Evolutionary conservation across 2,329 filamentous ascomycete genomes (phyloP).

Genomic region (Trichoderma lentiforme): DNA sequence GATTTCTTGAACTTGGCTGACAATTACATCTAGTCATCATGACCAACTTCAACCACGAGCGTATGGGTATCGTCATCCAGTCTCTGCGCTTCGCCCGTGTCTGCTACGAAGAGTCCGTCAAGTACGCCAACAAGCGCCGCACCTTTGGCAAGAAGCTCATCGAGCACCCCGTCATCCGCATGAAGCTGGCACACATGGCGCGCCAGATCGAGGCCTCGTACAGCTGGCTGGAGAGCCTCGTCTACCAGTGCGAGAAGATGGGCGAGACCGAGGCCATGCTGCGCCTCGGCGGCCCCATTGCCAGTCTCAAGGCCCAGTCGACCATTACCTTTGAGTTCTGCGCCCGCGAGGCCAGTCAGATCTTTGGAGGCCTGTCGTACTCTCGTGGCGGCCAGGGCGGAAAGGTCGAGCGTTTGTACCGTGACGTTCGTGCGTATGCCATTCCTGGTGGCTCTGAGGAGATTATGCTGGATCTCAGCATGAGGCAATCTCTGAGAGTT

Average conservation of each 20-base stretch:
- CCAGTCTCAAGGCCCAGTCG: slow-evolving; percentile 86
- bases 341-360: slow-evolving; percentile 92
- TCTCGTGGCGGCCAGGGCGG: slow-evolving; percentile 89
- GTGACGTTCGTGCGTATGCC: slow-evolving; percentile 93
- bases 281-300: slow-evolving; percentile 90
- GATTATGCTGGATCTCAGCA: slow-evolving; percentile 97
- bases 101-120: slow-evolving; percentile 93
- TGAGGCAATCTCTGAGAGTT: slow-evolving; percentile 84
- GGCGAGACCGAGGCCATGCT: slow-evolving; percentile 93
- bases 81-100: slow-evolving; percentile 92
- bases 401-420: slow-evolving; percentile 91
- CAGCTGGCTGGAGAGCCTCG: slow-evolving; percentile 92
- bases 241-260: slow-evolving; percentile 93
- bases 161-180: slow-evolving; percentile 92
- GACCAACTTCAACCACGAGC: slow-evolving; percentile 99
- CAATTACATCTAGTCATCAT: slow-evolving; percentile 69
- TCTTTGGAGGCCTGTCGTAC: slow-evolving; percentile 93
- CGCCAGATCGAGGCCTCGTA: slow-evolving; percentile 96
- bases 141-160: slow-evolving; percentile 97
- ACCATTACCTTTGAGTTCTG: slow-evolving; percentile 98
- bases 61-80: slow-evolving; percentile 98
- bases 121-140: slow-evolving; percentile 94
- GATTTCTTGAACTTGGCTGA: not conserved
- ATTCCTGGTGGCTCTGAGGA: slow-evolving; percentile 95
- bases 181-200: slow-evolving; percentile 98